Percentiles rank a stretch among this genome's conserved stretches.
Evolutionary conservation across 371 early-diverging fungal genomes (phyloP).

Genomic region (Mortierella sp.): DNA sequence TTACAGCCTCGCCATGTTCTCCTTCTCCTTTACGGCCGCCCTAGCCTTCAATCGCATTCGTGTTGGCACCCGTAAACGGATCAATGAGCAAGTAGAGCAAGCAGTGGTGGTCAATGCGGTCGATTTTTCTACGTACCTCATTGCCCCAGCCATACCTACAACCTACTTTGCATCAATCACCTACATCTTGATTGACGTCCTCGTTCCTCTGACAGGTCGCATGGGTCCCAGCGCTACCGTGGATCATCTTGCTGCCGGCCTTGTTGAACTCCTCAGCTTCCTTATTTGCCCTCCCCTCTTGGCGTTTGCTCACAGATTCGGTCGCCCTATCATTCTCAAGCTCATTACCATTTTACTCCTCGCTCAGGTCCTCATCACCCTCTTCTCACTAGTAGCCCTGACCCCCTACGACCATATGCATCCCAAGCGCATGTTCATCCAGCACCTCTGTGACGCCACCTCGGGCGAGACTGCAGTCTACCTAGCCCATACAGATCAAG

Average conservation of each 20-base stretch:
- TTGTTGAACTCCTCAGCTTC: conserved; percentile 69
- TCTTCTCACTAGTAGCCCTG: conserved; percentile 58
- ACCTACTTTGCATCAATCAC: conserved; percentile 63
- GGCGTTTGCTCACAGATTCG: conserved; percentile 72
- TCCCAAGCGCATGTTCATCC: conserved; percentile 74
- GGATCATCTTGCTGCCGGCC: conserved; percentile 73
- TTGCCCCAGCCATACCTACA: conserved; percentile 59
- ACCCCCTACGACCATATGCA: conserved; percentile 74
- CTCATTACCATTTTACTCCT: conserved; percentile 58
- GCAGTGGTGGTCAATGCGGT: conserved; percentile 12
- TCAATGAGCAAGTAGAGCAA: not conserved
- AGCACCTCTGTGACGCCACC: conserved; percentile 74
- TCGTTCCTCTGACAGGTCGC: conserved; percentile 83
- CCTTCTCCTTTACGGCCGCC: conserved; percentile 33
- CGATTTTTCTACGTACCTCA: conserved; percentile 59
- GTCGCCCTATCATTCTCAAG: conserved; percentile 51
- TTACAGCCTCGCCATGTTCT: conserved; percentile 37
- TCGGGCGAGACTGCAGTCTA: conserved; percentile 70
- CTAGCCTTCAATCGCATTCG: conserved; percentile 30
- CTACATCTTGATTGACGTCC: conserved; percentile 70
- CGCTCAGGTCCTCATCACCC: conserved; percentile 58
- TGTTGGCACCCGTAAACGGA: conserved; percentile 7
- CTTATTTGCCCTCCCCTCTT: conserved; percentile 63
- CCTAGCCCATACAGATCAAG: conserved; percentile 75
- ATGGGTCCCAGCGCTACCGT: conserved; percentile 78